Percentiles rank a stretch among this genome's conserved stretches.
These are phyloP conservation scores for Guyanaporus albipodus DNA, from an alignment of 768 basidiomycete species.

Conservation along the genomic window DNA sequence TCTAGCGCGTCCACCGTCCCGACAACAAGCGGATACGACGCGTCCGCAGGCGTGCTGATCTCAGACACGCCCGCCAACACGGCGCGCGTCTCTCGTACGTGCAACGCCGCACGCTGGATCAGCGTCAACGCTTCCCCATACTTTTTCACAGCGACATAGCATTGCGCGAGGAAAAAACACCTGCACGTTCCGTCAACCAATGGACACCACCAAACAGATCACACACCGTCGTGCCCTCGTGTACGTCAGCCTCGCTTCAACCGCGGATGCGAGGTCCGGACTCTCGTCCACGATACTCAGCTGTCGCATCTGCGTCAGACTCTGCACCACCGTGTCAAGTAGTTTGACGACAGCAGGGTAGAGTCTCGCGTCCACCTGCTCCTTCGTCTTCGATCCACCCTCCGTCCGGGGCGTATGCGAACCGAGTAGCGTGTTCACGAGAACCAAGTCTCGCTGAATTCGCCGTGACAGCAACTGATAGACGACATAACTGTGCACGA, in stretches of 20 bases:
- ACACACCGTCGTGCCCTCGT: slow-evolving; percentile 70
- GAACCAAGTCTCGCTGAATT: slow-evolving; percentile 82
- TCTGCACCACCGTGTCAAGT: slow-evolving; percentile 82
- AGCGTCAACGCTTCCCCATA: slow-evolving; percentile 72
- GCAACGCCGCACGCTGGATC: slow-evolving; percentile 64
- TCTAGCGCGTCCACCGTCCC: slow-evolving; percentile 52
- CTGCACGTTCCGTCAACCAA: slow-evolving; percentile 34
- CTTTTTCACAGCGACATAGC: slow-evolving; percentile 65
- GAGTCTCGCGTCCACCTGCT: slow-evolving; percentile 64
- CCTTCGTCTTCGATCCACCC: slow-evolving; percentile 31
- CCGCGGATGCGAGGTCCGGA: slow-evolving; percentile 71
- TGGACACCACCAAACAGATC: background rate
- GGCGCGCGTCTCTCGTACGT: slow-evolving; percentile 69
- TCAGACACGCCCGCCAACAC: slow-evolving; percentile 44
- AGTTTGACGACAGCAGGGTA: slow-evolving; percentile 87
- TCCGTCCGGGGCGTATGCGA: slow-evolving; percentile 35
- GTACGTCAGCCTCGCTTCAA: slow-evolving; percentile 72
- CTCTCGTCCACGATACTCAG: slow-evolving; percentile 86
- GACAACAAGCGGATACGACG: slow-evolving; percentile 52
- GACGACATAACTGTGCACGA: slow-evolving; percentile 82
- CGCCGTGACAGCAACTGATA: slow-evolving; percentile 86
- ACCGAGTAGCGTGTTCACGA: slow-evolving; percentile 61
- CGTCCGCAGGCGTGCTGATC: slow-evolving; percentile 36
- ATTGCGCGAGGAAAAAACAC: slow-evolving; percentile 71
- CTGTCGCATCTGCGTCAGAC: slow-evolving; percentile 76